phyloP scores from a whole-genome alignment of 306 rosid species.

The Sophora flavescens region DNA sequence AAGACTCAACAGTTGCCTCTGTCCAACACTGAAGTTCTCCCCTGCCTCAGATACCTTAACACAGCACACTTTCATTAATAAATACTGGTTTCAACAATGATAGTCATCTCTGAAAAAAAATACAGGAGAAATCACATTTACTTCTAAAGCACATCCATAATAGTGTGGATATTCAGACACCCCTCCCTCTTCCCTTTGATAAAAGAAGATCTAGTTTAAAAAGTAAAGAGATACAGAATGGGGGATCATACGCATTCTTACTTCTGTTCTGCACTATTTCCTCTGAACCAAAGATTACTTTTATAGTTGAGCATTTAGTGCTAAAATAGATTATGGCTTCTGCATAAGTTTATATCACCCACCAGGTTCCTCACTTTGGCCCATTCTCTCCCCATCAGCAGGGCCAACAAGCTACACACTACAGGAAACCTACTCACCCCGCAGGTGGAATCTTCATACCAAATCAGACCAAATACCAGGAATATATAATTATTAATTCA shows the following conservation, averaged over 20 bases:
- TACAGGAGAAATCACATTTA: neutral
- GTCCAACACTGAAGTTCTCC: conserved; percentile 97
- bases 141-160: conserved; percentile 21
- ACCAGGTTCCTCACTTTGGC: neutral
- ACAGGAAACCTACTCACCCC: conserved; percentile 9
- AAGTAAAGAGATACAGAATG: neutral
- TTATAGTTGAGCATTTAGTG: neutral
- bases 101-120: neutral
- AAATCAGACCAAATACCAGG: neutral
- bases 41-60: conserved; percentile 89
- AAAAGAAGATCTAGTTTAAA: neutral
- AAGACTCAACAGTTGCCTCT: conserved; percentile 92
- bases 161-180: neutral
- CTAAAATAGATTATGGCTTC: neutral
- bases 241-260: neutral
- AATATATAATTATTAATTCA: neutral
- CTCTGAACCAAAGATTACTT: neutral
- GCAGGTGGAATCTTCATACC: neutral
- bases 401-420: conserved; percentile 13
- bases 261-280: neutral
- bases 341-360: conserved; percentile 2
- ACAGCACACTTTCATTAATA: conserved; percentile 41
- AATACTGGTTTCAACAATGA: conserved; percentile 17
- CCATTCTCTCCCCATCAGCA: neutral
- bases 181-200: too few species aligned